A percentile compares a stretch with the other conserved stretches of the same genome.
Evolutionary conservation across 345 rosid species (phyloP).

Genomic region (Arabis alpina): DNA sequence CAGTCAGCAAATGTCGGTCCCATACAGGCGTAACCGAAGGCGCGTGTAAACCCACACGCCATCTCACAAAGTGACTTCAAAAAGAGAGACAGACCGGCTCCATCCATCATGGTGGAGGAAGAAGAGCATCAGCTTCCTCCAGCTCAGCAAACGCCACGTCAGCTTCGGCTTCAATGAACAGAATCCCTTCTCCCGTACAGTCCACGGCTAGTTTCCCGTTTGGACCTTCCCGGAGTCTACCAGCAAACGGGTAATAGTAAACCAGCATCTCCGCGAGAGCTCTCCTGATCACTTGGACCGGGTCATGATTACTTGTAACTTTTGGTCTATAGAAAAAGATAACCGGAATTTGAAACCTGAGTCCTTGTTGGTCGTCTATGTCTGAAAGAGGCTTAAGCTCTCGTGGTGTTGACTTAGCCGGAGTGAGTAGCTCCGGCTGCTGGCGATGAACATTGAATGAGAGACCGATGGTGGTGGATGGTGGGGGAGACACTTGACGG

Average conservation of each 20-base stretch:
- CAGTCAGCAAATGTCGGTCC: slow-evolving; percentile 51
- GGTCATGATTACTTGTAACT: slow-evolving; percentile 45
- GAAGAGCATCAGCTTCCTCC: slow-evolving; percentile 49
- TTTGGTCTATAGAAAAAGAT: slow-evolving; percentile 40
- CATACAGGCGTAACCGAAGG: slow-evolving; percentile 55
- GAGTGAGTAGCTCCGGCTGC: slow-evolving; percentile 41
- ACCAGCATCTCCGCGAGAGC: slow-evolving; percentile 54
- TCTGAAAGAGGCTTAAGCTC: slow-evolving; percentile 47
- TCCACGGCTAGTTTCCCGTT: slow-evolving; percentile 61
- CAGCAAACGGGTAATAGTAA: slow-evolving; percentile 60
- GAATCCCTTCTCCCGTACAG: slow-evolving; percentile 54
- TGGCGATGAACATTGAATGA: slow-evolving; percentile 40
- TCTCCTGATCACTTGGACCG: slow-evolving; percentile 44
- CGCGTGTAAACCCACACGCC: slow-evolving; percentile 40
- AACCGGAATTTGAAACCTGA: slow-evolving; percentile 38
- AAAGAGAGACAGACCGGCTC: slow-evolving; percentile 49
- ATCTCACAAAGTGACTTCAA: slow-evolving; percentile 53
- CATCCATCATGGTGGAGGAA: slow-evolving; percentile 62
- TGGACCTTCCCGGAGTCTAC: slow-evolving; percentile 51
- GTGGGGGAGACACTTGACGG: slow-evolving; percentile 18
- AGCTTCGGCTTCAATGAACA: slow-evolving; percentile 63
- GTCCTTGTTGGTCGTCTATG: slow-evolving; percentile 50
- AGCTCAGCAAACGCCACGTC: slow-evolving; percentile 50
- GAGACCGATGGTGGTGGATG: slow-evolving; percentile 27
- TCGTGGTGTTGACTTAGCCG: slow-evolving; percentile 46